Base-by-base conservation (phyloP, 176 grass and related monocot genomes). In the Oryza brachyantha region DNA sequence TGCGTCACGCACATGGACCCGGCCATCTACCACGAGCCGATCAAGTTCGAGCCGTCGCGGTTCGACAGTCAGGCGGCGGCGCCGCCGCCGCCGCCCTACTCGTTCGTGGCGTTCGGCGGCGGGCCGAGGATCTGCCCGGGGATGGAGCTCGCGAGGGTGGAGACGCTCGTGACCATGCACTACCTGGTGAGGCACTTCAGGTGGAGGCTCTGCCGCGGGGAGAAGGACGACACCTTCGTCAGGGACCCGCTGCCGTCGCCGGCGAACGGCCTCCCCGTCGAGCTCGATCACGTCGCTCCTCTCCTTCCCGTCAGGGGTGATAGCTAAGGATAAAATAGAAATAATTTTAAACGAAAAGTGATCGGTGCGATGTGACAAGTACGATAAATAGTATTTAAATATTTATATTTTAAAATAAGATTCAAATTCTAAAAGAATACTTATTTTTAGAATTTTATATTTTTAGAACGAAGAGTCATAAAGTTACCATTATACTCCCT, bases 121-220 rank as follows among this genome's bases (percentile, higher is more conserved):
- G 84, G 89, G 13, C 42, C 59, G 13, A 67, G 88, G 80, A 41
- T 86, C 0, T 87, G 89, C 76, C 70, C 76, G 0, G 84, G 77
- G 34, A 77, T 66, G 9, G 84, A 87, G 76, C 77, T 87, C 7
- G 84, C 89, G 5, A 72, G 74, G 71, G 78, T 87, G 24, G 84
- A 91, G 70, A 91, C 84, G 65, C 52, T 84, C 37, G 76, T 91
- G 24, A 81, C 68, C 8, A 87, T 91, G 89, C 66, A 87, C 24
- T 79, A 84, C 62, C 29, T 87, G 1, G 59, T 81, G 19, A 77
- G 43, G 32, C 38, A 40, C 1, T 91, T 87, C 76, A 76, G 68
- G 50, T 87, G 89, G 89, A 72, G 32, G 67, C 73, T 87, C 13
- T 61, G 76, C 62, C 29, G 60, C 76, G 48, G 48, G 17, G 19